Evolutionary conservation across 2,329 filamentous ascomycete species (phyloP), one percentile per base, ranked within the genome.

Genomic region (Akanthomyces muscarius): DNA sequence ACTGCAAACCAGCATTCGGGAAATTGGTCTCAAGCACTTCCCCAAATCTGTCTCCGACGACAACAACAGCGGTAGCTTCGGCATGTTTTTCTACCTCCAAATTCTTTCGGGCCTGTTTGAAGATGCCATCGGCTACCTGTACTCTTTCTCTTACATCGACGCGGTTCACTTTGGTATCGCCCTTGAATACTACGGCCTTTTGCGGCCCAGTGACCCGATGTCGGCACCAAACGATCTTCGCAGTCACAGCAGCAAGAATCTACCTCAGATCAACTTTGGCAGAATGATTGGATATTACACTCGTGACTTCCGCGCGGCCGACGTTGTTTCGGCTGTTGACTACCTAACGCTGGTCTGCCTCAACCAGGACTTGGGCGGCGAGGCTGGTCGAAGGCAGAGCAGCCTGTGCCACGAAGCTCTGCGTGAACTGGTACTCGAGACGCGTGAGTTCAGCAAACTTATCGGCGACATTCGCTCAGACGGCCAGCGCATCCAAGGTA

Each of bases 241-340:
- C 48, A 86, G 81, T 68, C 78, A 86, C 75, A 91, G 86, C 68
- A 89, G 84, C 70, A 85, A 87, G 68, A 84, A 86, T 66, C 81
- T 86, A 66, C 83, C 92, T 5, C 92, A 97, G 74, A 89, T 99
- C 76, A 97, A 95, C 80, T 98, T 98, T 77, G 93, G 91, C 51
- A 89, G 90, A 64, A 91, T 98, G 81, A 82, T 98, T 65, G 96
- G 94, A 47, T 92, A 95, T 74, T 99, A 99, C 80, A 99, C 96
- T 5, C 86, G 90, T 61, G 93, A 97, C 75, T 99, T 99, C 85
- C 89, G 95, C 59, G 91, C 92, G 36, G 93, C 92, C 23, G 89
- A 96, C 71, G 90, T 92, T 7, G 90, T 90, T 63, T 91, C 92
- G 41, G 95, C 96, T 3, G 91, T 96, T 21, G 95, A 99, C 74